Percentiles rank a stretch among this genome's conserved stretches.
Conservation (phyloP, 1,284 basidiomycete genomes). For the Papiliotrema nemorosa region DNA sequence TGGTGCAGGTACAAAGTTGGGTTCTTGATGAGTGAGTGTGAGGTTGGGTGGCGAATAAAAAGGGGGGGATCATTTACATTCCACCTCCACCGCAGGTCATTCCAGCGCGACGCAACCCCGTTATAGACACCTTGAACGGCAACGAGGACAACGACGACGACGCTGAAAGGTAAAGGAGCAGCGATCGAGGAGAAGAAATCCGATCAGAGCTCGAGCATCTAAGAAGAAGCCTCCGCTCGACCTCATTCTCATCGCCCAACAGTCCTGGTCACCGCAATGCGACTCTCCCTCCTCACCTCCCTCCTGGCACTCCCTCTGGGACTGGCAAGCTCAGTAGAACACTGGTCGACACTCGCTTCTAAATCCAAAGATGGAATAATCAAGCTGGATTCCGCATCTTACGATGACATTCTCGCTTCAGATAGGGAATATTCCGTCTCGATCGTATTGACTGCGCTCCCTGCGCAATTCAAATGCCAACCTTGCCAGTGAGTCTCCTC, state of each 20-base stretch:
- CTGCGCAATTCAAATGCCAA: conserved; percentile 62
- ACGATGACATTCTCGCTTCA: conserved; percentile 61
- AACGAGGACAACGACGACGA: too few species aligned
- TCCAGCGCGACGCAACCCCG: background rate
- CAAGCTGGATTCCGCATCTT: conserved; percentile 67
- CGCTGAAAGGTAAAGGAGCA: background rate
- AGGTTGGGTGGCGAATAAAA: background rate
- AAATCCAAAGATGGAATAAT: conserved; percentile 69
- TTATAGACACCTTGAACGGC: background rate
- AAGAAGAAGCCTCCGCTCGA: background rate
- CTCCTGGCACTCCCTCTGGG: conserved; percentile 8
- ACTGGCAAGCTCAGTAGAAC: conserved; percentile 6
- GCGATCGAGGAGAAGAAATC: too few species aligned
- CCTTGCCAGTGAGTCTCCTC: conserved; percentile 50
- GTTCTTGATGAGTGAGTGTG: too few species aligned
- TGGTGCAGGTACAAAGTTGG: background rate
- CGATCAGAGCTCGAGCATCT: too few species aligned
- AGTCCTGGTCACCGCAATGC: too few species aligned
- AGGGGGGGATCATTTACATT: background rate
- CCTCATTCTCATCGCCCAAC: background rate
- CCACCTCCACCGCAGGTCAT: background rate
- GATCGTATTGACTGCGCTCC: conserved; percentile 80
- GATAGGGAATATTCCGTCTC: conserved; percentile 78
- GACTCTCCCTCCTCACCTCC: conserved; percentile 15
- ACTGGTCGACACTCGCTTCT: conserved; percentile 58